Evolutionary conservation across 2,329 filamentous ascomycete genomes (phyloP), one percentile per base, ranked within the genome.

Genomic region (Fusarium sulawesiense): DNA sequence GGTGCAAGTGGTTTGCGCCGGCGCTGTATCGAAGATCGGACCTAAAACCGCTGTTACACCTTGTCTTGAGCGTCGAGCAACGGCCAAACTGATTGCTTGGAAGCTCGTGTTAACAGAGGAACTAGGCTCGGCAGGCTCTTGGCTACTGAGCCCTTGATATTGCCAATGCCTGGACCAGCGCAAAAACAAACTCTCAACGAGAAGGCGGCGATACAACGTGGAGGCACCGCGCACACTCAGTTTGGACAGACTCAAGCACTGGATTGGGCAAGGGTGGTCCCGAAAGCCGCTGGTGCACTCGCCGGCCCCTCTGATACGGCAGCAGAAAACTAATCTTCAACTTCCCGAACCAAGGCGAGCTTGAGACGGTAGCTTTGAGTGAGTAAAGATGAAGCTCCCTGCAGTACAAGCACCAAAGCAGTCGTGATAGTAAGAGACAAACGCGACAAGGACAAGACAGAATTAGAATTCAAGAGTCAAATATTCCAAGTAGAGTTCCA

Each of bases 11-110:
- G 71, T 72, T 54, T 67, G 60, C 73, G 57, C 59, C 54, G 63
- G 59, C 45, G 64, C 68, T 58, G 65, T 68, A 60, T 70, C 56
- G 73, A 68, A 73, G 66, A 70, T 64, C 53, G 60, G 44, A 54
- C 55, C 46, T 55, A 64, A 49, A 56, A 64, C 56, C 56, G 60
- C 46, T 68, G 53, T 60, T 53, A 68, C 56, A 34, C 59, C 63
- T 63, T 44, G 68, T 45, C 41, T 56, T 56, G 51, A 56, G 47
- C 41, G 67, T 56, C 44, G 32, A 29, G 51, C 27, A 46, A 60
- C 21, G 40, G 44, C 20, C 44, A 42, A 32, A 40, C 32, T 37
- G 54, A 21, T 34, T 41, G 42, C 40, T 49, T 50, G 27, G 30
- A 71, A 65, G 58, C 50, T 50, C 55, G 46, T 47, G 55, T 57